Evolutionary conservation across 371 early-diverging fungal genomes (phyloP).

Genomic region (Mucor piriformis): DNA sequence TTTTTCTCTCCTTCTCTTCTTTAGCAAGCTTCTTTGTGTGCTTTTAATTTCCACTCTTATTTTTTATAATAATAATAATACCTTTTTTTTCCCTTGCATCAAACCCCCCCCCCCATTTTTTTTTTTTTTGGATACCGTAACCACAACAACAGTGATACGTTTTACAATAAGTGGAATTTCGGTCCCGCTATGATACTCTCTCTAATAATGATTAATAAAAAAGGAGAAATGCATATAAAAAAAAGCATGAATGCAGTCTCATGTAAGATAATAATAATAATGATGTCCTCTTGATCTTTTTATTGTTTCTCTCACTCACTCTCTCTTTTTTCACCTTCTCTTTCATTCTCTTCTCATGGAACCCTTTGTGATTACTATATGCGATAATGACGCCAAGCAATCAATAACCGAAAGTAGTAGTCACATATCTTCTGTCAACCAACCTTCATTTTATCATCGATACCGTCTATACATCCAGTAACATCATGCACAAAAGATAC

Average conservation of each 20-base stretch:
- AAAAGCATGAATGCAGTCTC: too few species aligned
- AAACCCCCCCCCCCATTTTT: neutral
- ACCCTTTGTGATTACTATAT: neutral
- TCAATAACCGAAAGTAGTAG: neutral
- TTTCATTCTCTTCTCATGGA: neutral
- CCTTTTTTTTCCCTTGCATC: neutral
- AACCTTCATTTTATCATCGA: neutral
- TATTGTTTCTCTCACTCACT: neutral
- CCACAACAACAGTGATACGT: too few species aligned
- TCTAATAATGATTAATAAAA: too few species aligned
- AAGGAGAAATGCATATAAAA: too few species aligned
- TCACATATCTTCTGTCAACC: neutral
- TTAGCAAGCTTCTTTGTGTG: too few species aligned
- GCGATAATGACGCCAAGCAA: neutral
- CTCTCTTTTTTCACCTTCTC: neutral
- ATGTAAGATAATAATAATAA: too few species aligned
- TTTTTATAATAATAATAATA: neutral
- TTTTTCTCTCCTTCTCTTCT: neutral
- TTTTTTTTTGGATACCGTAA: neutral
- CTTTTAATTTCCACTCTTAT: neutral
- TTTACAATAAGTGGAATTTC: too few species aligned
- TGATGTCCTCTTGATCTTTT: too few species aligned
- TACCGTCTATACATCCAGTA: slow-evolving; percentile 2
- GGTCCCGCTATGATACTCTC: too few species aligned
- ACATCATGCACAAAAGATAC: too few species aligned